Conservation (phyloP, 768 basidiomycete genomes). For the Lanmaoa pseudosensibilis region DNA sequence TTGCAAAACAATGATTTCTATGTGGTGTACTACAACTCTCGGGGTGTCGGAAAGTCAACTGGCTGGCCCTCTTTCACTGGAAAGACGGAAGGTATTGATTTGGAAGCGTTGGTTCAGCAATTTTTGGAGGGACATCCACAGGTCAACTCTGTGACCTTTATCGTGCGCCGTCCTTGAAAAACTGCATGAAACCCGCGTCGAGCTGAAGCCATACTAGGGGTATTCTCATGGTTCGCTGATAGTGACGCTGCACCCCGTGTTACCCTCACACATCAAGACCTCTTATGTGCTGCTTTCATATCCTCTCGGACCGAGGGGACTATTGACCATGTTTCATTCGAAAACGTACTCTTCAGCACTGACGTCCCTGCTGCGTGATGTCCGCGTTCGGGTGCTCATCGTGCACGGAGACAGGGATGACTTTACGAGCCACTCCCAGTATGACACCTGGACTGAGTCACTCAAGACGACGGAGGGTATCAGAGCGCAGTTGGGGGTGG, state of each 20-base stretch:
- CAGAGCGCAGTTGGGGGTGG: slow-evolving; percentile 31
- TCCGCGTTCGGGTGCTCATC: slow-evolving; percentile 53
- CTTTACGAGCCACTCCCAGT: slow-evolving; percentile 59
- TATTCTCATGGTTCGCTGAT: slow-evolving; percentile 83
- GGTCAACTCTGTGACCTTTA: slow-evolving; percentile 52
- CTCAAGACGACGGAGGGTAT: slow-evolving; percentile 33
- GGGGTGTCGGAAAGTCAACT: slow-evolving; percentile 72
- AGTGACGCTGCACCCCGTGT: slow-evolving; percentile 60
- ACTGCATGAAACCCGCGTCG: slow-evolving; percentile 1
- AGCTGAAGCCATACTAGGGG: slow-evolving; percentile 50
- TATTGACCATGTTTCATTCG: slow-evolving; percentile 69
- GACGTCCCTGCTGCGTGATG: slow-evolving; percentile 46
- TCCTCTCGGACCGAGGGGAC: slow-evolving; percentile 63
- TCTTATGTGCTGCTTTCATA: slow-evolving; percentile 76
- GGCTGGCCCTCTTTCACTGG: slow-evolving; percentile 78
- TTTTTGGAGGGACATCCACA: slow-evolving; percentile 43
- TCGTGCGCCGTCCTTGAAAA: slow-evolving; percentile 45
- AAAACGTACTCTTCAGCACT: slow-evolving; percentile 54
- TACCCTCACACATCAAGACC: slow-evolving; percentile 49
- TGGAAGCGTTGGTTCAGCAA: slow-evolving; percentile 61
- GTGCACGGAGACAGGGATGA: slow-evolving; percentile 70
- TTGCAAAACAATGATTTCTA: slow-evolving; percentile 50
- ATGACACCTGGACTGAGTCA: slow-evolving; percentile 52
- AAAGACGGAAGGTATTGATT: slow-evolving; percentile 64
- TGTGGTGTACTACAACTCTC: slow-evolving; percentile 72